Conservation (phyloP, 192 early-diverging fungal species). For the Jimgerdemannia flammicorona region DNA sequence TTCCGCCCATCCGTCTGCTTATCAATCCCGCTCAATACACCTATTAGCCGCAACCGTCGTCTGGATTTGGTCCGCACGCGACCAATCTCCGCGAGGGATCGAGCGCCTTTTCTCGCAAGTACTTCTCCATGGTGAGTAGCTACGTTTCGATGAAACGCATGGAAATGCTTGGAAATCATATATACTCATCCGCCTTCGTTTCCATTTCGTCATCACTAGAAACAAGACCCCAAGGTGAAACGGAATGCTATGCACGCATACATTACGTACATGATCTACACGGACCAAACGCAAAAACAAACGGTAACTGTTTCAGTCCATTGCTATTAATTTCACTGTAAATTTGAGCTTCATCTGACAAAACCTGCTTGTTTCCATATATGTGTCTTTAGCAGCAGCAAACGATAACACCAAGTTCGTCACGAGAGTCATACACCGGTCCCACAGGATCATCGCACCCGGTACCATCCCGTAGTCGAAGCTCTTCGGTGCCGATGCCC, state of each 20-base stretch:
- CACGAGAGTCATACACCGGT: neutral
- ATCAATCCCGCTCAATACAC: neutral
- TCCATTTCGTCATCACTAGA: constrained; percentile 16
- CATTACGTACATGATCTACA: constrained; percentile 49
- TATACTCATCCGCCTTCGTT: neutral
- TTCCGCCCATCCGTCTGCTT: neutral
- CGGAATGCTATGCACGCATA: constrained; percentile 46
- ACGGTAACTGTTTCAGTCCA: neutral
- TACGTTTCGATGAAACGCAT: neutral
- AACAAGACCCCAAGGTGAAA: constrained; percentile 44
- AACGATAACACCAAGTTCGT: neutral
- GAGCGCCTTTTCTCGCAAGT: neutral
- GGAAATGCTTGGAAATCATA: neutral
- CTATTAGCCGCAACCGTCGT: neutral
- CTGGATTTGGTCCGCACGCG: neutral
- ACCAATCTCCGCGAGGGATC: neutral
- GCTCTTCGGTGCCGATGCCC: neutral
- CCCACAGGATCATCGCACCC: neutral
- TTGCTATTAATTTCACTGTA: neutral
- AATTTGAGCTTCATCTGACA: neutral
- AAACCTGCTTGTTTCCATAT: neutral
- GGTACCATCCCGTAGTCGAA: neutral
- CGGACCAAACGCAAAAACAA: constrained; percentile 18
- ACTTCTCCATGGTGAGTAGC: neutral
- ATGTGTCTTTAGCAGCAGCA: neutral